Base-by-base conservation (phyloP, 2,329 filamentous ascomycete species). In the Fusarium liriodendri region DNA sequence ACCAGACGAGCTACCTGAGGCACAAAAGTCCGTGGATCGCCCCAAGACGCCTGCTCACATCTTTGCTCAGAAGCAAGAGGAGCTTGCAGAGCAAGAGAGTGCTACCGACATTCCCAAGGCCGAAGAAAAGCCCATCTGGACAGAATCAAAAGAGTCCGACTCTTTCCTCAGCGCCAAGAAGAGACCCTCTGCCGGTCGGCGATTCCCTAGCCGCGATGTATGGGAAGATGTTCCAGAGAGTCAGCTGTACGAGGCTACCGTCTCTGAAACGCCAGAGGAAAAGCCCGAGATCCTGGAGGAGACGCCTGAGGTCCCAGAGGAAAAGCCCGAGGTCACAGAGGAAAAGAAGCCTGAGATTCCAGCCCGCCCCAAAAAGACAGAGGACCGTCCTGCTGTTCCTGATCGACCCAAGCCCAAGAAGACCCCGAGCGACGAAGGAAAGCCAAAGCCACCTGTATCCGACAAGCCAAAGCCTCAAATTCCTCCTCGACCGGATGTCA, bases 151-250 rank as follows among this genome's bases (percentile, higher is more conserved):
- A 86, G 20, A 88, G 88, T 77, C 73, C 6, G 75, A 72, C 33
- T 78, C 76, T 9, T 78, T 78, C 58, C 83, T 91, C 18, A 83
- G 87, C 55, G 87, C 89, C 45, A 83, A 62, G 45, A 71, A 83
- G 14, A 86, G 92, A 25, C 89, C 92, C 6, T 86, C 85, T 18
- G 80, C 89, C 75, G 86, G 90, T 67, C 91, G 92, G 61, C 91
- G 95, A 14, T 98, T 98, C 81, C 96, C 96, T 0, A 98, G 95
- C 80, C 91, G 91, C 64, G 96, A 98, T 83, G 91, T 98, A 47
- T 98, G 96, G 96, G 96, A 98, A 84, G 96, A 98, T 81, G 92
- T 90, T 0, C 96, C 96, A 2, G 95, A 97, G 77, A 96, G 94
- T 78, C 89, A 94, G 66, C 89, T 93, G 72, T 88, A 97, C 22